These are phyloP conservation scores for Neurospora sp. DNA, from an alignment of 2,329 filamentous ascomycete species.

Conservation along the genomic window DNA sequence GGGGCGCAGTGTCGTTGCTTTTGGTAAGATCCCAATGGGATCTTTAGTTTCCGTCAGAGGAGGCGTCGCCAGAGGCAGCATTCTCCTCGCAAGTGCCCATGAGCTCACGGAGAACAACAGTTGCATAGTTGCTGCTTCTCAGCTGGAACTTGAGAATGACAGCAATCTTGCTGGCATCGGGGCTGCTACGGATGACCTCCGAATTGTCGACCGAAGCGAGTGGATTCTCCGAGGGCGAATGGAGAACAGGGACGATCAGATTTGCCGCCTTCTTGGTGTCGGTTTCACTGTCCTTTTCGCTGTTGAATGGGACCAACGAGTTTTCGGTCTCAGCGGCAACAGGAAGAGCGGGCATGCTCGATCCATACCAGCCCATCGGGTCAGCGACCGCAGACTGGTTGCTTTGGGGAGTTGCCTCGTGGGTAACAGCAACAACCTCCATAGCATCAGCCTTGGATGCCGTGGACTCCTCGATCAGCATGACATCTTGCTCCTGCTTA, in stretches of 20 bases:
- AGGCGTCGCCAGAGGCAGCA: background rate
- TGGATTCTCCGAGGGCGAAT: conserved; percentile 15
- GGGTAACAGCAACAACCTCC: background rate
- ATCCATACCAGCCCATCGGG: conserved; percentile 10
- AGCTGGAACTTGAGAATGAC: conserved; percentile 28
- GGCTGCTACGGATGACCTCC: conserved; percentile 14
- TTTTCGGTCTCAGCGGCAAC: background rate
- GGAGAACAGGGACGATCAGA: conserved; percentile 11
- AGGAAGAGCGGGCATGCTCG: conserved; percentile 4
- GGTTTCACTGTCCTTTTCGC: background rate
- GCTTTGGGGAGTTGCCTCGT: background rate
- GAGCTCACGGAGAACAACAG: conserved; percentile 27
- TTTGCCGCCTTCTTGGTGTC: conserved; percentile 5
- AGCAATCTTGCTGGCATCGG: conserved; percentile 22
- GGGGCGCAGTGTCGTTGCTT: background rate
- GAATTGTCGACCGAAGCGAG: conserved; percentile 10
- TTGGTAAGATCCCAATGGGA: background rate
- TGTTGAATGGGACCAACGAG: background rate
- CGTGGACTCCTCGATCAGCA: background rate
- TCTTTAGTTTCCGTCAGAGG: background rate
- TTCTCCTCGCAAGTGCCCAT: conserved; percentile 16
- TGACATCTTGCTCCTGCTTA: background rate
- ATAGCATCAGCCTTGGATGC: background rate
- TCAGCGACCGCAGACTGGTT: background rate
- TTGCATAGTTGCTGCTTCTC: conserved; percentile 28